A percentile compares a stretch with the other conserved stretches of the same genome.
These are phyloP conservation scores for Venustampulla echinocandica DNA, from an alignment of 495 filamentous ascomycete species.

Conservation along the genomic window DNA sequence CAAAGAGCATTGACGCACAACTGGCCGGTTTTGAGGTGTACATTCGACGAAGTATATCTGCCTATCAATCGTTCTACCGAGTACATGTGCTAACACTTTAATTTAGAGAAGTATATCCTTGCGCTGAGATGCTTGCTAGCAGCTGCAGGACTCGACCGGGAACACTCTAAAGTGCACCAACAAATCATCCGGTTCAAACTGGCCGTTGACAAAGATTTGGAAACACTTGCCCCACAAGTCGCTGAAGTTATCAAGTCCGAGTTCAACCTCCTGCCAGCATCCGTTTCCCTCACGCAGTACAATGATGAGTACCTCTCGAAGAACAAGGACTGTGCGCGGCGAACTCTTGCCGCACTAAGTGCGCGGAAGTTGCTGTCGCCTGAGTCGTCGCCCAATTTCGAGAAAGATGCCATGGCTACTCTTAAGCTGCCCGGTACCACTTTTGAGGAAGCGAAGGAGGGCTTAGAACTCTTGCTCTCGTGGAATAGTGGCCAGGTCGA, in stretches of 20 bases:
- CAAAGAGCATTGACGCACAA: constrained; percentile 77
- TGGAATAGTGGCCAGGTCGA: constrained; percentile 50
- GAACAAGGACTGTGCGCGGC: constrained; percentile 53
- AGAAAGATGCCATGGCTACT: constrained; percentile 50
- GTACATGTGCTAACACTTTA: constrained; percentile 20
- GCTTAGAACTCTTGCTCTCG: constrained; percentile 48
- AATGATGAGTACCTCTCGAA: constrained; percentile 58
- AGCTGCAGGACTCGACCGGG: constrained; percentile 56
- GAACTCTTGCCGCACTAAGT: constrained; percentile 55
- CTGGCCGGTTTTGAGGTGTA: constrained; percentile 84
- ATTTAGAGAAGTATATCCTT: constrained; percentile 72
- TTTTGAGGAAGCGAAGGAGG: constrained; percentile 52
- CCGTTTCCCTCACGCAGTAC: constrained; percentile 50
- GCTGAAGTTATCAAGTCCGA: constrained; percentile 57
- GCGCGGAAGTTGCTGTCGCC: constrained; percentile 51
- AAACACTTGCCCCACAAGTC: constrained; percentile 46
- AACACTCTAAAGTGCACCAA: constrained; percentile 69
- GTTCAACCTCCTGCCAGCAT: constrained; percentile 51
- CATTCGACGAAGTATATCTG: constrained; percentile 60
- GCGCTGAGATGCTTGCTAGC: constrained; percentile 80
- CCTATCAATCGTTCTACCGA: background rate
- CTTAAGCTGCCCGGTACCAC: constrained; percentile 45
- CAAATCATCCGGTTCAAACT: constrained; percentile 63
- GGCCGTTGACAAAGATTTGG: constrained; percentile 46
- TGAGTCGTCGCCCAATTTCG: constrained; percentile 44